Percentiles rank a stretch among this genome's conserved stretches.
Evolutionary conservation across 2,329 filamentous ascomycete species (phyloP).

Genomic region (Colletotrichum lupini): DNA sequence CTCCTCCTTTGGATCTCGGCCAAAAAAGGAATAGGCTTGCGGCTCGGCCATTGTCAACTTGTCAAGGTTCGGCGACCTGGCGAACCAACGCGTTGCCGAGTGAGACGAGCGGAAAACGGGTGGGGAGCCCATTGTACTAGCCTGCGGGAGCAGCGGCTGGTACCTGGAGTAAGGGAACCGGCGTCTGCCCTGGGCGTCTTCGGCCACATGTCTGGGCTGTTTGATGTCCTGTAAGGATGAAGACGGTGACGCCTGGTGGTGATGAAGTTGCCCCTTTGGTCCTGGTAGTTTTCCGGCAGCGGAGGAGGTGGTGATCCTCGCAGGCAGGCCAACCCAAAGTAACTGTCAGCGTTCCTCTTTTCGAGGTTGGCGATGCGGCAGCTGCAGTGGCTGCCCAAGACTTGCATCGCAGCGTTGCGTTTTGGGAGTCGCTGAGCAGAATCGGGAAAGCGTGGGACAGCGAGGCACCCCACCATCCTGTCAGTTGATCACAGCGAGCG

Average conservation of each 20-base stretch:
- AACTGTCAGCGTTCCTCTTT: not conserved
- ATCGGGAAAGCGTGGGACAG: slow-evolving; percentile 18
- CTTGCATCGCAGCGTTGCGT: slow-evolving; percentile 22
- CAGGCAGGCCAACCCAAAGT: not conserved
- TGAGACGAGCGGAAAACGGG: slow-evolving; percentile 16
- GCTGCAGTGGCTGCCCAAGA: slow-evolving; percentile 11
- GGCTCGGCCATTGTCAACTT: slow-evolving; percentile 11
- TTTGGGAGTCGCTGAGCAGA: slow-evolving; percentile 27
- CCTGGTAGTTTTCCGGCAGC: not conserved
- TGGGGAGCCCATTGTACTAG: slow-evolving; percentile 16
- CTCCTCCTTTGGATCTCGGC: slow-evolving; percentile 4
- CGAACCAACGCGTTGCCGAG: slow-evolving; percentile 15
- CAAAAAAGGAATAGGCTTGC: slow-evolving; percentile 16
- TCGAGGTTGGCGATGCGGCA: slow-evolving; percentile 15
- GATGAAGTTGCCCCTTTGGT: slow-evolving; percentile 20
- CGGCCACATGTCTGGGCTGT: not conserved
- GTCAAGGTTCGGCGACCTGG: slow-evolving; percentile 13
- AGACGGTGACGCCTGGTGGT: slow-evolving; percentile 11
- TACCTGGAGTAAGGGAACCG: slow-evolving; percentile 14
- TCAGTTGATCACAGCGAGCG: slow-evolving; percentile 20
- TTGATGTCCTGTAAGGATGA: not conserved
- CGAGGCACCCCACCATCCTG: slow-evolving; percentile 14
- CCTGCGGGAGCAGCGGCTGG: slow-evolving; percentile 25
- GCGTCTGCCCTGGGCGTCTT: slow-evolving; percentile 14
- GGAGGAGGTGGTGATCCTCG: slow-evolving; percentile 5